Evolutionary conservation across 2,329 filamentous ascomycete species (phyloP).

Genomic region (Pestalotiopsis sp.): DNA sequence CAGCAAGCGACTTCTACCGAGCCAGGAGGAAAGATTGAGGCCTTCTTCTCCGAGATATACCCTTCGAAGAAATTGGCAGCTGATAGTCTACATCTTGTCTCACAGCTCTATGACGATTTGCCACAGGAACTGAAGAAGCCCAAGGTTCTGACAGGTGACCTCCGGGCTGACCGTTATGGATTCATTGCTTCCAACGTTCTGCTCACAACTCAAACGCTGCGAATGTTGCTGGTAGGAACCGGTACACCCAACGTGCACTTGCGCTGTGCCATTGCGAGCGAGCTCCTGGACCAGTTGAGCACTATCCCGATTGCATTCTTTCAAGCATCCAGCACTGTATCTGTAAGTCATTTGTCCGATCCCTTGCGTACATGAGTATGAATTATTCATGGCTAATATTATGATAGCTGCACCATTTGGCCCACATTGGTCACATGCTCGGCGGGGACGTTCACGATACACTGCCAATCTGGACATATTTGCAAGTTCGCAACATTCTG

Average conservation of each 20-base stretch:
- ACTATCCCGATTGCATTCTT: constrained; percentile 1
- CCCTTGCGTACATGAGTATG: too few species aligned
- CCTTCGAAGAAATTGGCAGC: background rate
- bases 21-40: background rate
- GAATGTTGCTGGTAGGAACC: constrained; percentile 3
- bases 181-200: background rate
- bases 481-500: constrained; percentile 1
- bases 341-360: background rate
- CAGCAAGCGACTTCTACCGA: background rate
- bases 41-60: background rate
- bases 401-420: background rate
- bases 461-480: background rate
- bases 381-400: background rate
- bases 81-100: background rate
- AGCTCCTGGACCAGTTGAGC: background rate
- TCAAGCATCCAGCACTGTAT: background rate
- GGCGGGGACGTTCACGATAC: background rate
- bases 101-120: background rate
- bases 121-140: background rate
- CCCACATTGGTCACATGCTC: constrained; percentile 2
- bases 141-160: background rate
- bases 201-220: background rate
- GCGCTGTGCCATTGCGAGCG: constrained; percentile 3
- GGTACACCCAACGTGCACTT: background rate
- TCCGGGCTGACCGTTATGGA: background rate